Base-by-base conservation (phyloP, 2,329 filamentous ascomycete species). In the Atkinsonella texensis region DNA sequence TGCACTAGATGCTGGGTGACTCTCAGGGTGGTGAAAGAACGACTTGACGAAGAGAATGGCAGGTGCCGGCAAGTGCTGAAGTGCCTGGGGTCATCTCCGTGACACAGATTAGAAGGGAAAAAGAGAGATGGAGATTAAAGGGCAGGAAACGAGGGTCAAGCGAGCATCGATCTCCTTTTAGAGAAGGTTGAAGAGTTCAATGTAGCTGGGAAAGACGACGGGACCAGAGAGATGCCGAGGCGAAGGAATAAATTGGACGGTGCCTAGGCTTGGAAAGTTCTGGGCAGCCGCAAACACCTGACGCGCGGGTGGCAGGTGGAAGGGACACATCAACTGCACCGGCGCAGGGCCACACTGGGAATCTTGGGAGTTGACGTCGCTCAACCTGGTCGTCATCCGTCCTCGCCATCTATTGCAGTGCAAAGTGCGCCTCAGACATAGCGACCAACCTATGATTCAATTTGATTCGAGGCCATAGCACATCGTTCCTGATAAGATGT, bases 31-130 rank as follows among this genome's bases (percentile, higher is more conserved):
- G 23, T 47, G 51, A 49, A 52, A 49, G 48, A 48, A 47, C 48
- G 50, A 55, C 48, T 50, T 49, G 47, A 41, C 46, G 44, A 44
- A 49, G 35, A 40, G 53, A 49, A 46, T 44, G 55, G 58, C 54
- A 59, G 56, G 52, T 59, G 53, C 56, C 54, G 61, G 59, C 63
- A 60, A 60, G 62, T 58, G 59, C 56, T 55, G 54, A 54, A 50
- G 49, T 49, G 44, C 40, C 50, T 51, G 48, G 17, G 43, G 28
- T 48, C 42, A 54, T 53, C 41, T 40, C 50, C 48, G 46, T 46
- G 20, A 13, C 23, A n/a, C 41, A 50, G n/a, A 55, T 56, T 48
- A 58, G 56, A 58, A 50, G 57, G 32, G 44, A 56, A 61, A 56
- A 40, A 55, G 53, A 56, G 42, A 55, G 53, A 50, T 53, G 54